Base-by-base conservation (phyloP, 2,329 filamentous ascomycete genomes). In the Botrytis aclada region DNA sequence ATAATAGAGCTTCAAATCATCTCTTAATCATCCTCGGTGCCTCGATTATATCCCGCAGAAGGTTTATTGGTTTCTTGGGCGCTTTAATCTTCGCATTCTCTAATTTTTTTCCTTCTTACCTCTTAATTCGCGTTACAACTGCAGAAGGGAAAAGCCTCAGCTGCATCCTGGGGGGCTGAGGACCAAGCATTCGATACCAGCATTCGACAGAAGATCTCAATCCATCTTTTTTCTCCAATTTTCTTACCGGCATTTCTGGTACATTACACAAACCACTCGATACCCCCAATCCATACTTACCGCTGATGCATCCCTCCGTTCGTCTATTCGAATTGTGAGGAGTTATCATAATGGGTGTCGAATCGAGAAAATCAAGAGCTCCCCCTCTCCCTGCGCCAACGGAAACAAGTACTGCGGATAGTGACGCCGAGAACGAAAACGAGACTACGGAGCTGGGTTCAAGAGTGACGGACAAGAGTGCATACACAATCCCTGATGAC, bases 401-500 rank as follows among this genome's bases (percentile, higher is more conserved):
- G 81, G 92, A 93, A 83, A 91, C 91, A 81, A 72, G 70, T 32
- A 67, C 39, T 29, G 60, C 70, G 39, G 77, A 86, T 74, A 86
- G 86, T 74, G 86, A 86, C 74, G 89, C 89, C 73, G 89, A 88
- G 81, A 74, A 71, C 73, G 85, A 85, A 77, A 86, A 88, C 78
- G 89, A 88, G 81, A 73, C 69, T 71, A 85, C 85, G 77, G 86
- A 88, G 77, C 81, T 92, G 75, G 88, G 92, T 77, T 94, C 92
- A 75, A 87, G 88, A 75, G 86, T 88, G 74, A 90, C 88, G 77
- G 88, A 90, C 82, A 88, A 89, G 82, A 92, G 82, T 84, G 90
- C 91, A 71, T 95, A 93, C 83, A 94, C 92, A 54, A 88, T 96
- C 69, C 93, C 93, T 73, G 92, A 94, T 80, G 93, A 96, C 88